Base-by-base conservation (phyloP, 371 early-diverging fungal genomes). In the Mortierella polycephala region DNA sequence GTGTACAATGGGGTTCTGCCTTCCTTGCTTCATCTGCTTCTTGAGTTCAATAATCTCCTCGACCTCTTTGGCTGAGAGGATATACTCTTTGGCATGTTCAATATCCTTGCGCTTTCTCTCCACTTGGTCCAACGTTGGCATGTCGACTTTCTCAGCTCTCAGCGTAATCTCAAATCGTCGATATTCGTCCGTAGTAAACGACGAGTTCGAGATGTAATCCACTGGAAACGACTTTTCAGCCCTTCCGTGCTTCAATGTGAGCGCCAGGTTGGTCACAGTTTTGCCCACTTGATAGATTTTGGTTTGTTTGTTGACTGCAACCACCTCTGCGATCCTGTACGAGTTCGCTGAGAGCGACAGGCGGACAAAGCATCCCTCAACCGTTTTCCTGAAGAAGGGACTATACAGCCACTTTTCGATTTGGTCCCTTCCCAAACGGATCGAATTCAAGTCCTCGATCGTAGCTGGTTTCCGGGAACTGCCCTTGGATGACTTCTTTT, bases 391-490 rank as follows among this genome's bases (percentile, higher is more conserved):
- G 73, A 94, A 92, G 60, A 91, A 91, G 2, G 93, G 91, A 13
- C 86, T 81, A 80, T 90, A 88, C 21, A 90, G 72, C 94, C 94
- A 94, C 53, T 90, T 88, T 57, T 91, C 93, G 30, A 94, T 76
- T 66, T 85, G 82, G 52, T 85, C 84, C 47, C 94, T 85, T 23
- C 88, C 67, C 37, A 94, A 64, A 23, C 85, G 82, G 21, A 92
- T 86, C 7, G 83, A 57, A 57, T 90, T 87, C 20, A 93, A 81
- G 40, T 92, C 91, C 14, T 89, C 88, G 44, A 91, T 63, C 0
- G 85, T 84, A 1, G 90, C 86, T 44, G 84, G 66, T 68, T 86
- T 75, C 76, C 86, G 85, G 10, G 82, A 72, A 13, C 83, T 64
- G 50, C 63, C 62, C 64, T 71, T 71, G 57, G 74, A 67, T 8